Evolutionary conservation across 176 grass and related monocot genomes (phyloP), one percentile per base, ranked within the genome.

Genomic region (Luzula sylvatica): DNA sequence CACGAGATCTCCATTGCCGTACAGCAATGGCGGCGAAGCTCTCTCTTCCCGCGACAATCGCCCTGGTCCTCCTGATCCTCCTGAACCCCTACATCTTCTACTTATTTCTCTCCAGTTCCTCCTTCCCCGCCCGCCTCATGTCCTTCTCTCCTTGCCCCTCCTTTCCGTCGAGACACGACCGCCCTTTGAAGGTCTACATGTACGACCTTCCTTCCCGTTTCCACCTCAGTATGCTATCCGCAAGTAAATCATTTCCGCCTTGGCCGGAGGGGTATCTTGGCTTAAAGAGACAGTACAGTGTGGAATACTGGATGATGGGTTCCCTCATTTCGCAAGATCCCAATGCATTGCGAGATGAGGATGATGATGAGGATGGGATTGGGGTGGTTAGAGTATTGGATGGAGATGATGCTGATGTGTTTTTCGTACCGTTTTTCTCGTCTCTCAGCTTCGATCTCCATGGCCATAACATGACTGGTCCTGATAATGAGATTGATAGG

Each of bases 391-490:
- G 90, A 55, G 84, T 96, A 69, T 46, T 49, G 50, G 68, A 96
- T 66, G 84, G 74, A 44, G 81, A 86, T 3, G 77, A 54, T 3
- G 90, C 90, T 9, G 84, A 96, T 26, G 90, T 68, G 5, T 96
- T 89, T 80, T 96, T 96, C 66, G 90, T 96, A 45, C 90, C 90
- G 1, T 96, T 96, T 78, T 96, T 96, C 84, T 96, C 84, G 26
- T 96, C 90, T 18, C 81, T 96, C 46, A 96, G 84, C 68, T 96
- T 96, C 75, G 89, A 96, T 38, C 75, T 88, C 1, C 84, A 96
- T 61, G 92, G 92, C 45, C 77, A 70, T 56, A 96, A 86, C 67
- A 96, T 96, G 92, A 96, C 77, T 13, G 92, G 89, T 58, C 85
- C 92, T 1, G 90, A 96, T 17, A 96, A 83, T 20, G 71, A 76